These are phyloP conservation scores for Fraxinus xanthoxyloides DNA, from an alignment of 305 asterid genomes.

Conservation along the genomic window DNA sequence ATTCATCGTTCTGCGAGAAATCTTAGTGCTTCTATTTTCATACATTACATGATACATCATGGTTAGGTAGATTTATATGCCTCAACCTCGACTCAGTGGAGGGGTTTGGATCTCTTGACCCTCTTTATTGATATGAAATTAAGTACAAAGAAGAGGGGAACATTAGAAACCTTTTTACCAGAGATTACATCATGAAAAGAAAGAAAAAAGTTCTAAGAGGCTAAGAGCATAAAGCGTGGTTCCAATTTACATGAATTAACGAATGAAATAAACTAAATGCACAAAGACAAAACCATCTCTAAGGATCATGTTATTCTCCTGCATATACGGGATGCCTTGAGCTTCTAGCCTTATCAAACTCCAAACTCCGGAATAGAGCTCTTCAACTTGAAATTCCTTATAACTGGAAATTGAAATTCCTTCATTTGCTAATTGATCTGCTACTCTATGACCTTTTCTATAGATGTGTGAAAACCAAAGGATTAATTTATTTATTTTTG, in stretches of 20 bases:
- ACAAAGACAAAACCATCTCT: background rate
- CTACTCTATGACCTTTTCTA: background rate
- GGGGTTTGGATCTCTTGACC: too few relatives aligned
- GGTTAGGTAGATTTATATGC: background rate
- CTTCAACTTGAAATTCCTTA: background rate
- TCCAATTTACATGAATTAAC: too few relatives aligned
- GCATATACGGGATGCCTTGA: background rate
- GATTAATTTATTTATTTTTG: background rate
- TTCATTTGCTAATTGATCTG: too few relatives aligned
- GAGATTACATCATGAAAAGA: too few relatives aligned
- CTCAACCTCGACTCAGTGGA: background rate
- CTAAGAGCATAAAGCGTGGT: too few relatives aligned
- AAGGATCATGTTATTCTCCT: background rate
- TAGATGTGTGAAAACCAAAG: background rate
- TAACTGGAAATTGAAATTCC: background rate
- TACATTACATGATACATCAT: background rate
- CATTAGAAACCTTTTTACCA: too few relatives aligned
- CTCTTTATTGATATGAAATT: too few relatives aligned
- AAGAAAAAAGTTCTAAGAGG: too few relatives aligned
- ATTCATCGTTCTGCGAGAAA: background rate
- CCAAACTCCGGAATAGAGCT: background rate
- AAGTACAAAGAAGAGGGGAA: too few relatives aligned
- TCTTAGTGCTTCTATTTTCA: background rate
- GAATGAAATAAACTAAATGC: too few relatives aligned
- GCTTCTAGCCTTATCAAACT: background rate